These are phyloP conservation scores for Populus hybrid DNA, from an alignment of 441 rosid species.

Conservation along the genomic window DNA sequence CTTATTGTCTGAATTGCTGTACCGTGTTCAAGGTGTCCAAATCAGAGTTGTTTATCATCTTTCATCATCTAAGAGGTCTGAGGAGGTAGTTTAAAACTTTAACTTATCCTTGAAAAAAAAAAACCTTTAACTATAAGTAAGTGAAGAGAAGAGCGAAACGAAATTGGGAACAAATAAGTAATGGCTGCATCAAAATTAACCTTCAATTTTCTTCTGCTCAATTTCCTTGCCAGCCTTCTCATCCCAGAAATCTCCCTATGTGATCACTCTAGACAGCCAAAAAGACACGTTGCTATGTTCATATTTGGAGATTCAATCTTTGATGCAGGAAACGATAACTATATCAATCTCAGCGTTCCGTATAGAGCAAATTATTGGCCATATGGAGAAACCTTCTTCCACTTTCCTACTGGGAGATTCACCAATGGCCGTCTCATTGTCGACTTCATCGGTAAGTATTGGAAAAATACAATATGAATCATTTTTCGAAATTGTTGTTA, in stretches of 20 bases:
- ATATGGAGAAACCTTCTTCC: constrained; percentile 12
- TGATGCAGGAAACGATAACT: constrained; percentile 16
- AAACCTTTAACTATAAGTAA: no score
- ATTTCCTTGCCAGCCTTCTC: neutral
- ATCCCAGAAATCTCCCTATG: neutral
- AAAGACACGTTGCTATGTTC: neutral
- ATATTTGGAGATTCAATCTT: constrained; percentile 12
- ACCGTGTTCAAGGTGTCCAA: no score
- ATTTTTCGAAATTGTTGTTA: neutral
- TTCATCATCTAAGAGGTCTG: no score
- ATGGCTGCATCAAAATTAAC: no score
- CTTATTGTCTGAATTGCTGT: no score
- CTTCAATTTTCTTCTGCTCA: no score
- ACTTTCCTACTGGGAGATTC: constrained; percentile 11
- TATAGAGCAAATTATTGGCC: constrained; percentile 3
- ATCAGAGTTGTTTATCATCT: no score
- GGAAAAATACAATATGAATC: no score
- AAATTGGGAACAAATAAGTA: no score
- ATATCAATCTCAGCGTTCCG: constrained; percentile 1
- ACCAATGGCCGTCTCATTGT: constrained; percentile 14
- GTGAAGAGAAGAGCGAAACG: no score
- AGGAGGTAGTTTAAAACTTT: no score
- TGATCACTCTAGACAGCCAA: neutral
- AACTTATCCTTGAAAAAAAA: no score
- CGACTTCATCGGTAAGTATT: constrained; percentile 9